Conservation (phyloP, 2,329 filamentous ascomycete genomes). For the Arthrobotrys sinensis region DNA sequence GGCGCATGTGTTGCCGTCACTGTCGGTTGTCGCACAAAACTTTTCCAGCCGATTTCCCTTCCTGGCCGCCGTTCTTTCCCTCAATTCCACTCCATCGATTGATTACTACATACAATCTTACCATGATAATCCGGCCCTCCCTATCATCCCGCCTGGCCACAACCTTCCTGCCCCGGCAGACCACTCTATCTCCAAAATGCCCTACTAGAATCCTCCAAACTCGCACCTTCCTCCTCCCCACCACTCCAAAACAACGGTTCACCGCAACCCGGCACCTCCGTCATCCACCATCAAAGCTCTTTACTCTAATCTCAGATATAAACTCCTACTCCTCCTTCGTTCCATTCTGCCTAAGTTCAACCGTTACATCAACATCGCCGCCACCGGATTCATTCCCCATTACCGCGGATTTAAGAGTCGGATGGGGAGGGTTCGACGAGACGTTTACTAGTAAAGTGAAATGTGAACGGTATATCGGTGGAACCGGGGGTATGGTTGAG, state of each 20-base stretch:
- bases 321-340: slow-evolving; percentile 87
- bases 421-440: slow-evolving; percentile 87
- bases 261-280: slow-evolving; percentile 82
- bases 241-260: slow-evolving; percentile 74
- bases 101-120: too few relatives aligned
- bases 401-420: slow-evolving; percentile 83
- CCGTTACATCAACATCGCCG: slow-evolving; percentile 79
- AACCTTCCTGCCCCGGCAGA: slow-evolving; percentile 9
- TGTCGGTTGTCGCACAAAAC: slow-evolving; percentile 14
- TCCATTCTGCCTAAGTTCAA: slow-evolving; percentile 86
- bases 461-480: slow-evolving; percentile 72
- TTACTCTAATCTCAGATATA: slow-evolving; percentile 89
- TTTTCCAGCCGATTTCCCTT: slow-evolving; percentile 1
- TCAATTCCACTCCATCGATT: not conserved
- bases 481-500: slow-evolving; percentile 68
- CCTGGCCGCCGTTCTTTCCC: not conserved
- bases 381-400: slow-evolving; percentile 73
- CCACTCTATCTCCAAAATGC: not conserved
- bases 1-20: not conserved
- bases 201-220: slow-evolving; percentile 6
- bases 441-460: slow-evolving; percentile 84
- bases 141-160: not conserved
- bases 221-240: slow-evolving; percentile 69
- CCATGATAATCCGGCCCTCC: slow-evolving; percentile 37
- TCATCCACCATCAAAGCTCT: slow-evolving; percentile 80